Conservation (phyloP, 768 basidiomycete genomes). For the Boletus pseudo-olivaceus region DNA sequence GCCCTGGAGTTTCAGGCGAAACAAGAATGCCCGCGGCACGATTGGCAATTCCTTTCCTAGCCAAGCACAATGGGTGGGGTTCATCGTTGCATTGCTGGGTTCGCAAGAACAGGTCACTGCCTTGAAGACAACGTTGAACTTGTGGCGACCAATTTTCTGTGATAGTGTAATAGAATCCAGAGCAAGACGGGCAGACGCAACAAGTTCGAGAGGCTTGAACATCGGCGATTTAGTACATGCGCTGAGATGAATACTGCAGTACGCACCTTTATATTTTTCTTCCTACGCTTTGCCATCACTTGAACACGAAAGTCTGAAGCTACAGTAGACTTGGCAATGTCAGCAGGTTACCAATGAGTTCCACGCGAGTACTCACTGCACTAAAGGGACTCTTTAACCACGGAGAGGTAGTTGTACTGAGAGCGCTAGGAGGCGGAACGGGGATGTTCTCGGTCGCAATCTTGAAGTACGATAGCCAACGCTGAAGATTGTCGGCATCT, state of each 20-base stretch:
- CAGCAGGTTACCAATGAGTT: background rate
- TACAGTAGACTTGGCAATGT: slow-evolving; percentile 17
- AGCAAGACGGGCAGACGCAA: slow-evolving; percentile 42
- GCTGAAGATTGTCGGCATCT: slow-evolving; percentile 40
- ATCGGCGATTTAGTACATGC: background rate
- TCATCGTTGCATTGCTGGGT: slow-evolving; percentile 45
- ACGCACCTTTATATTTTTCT: slow-evolving; percentile 17
- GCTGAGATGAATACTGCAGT: background rate
- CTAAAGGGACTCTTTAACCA: slow-evolving; percentile 29
- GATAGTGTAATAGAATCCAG: slow-evolving; percentile 48
- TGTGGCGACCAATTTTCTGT: slow-evolving; percentile 31
- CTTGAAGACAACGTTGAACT: slow-evolving; percentile 44
- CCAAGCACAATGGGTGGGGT: slow-evolving; percentile 47
- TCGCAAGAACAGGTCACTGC: slow-evolving; percentile 40
- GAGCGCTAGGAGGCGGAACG: background rate
- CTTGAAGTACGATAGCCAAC: slow-evolving; percentile 14
- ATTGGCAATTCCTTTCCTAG: slow-evolving; percentile 45
- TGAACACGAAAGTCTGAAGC: slow-evolving; percentile 15
- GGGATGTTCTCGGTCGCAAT: slow-evolving; percentile 1
- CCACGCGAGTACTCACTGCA: slow-evolving; percentile 14
- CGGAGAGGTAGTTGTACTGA: slow-evolving; percentile 14
- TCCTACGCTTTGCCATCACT: slow-evolving; percentile 15
- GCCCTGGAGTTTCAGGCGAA: slow-evolving; percentile 42
- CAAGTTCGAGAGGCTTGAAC: slow-evolving; percentile 20
- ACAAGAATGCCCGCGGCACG: slow-evolving; percentile 43